Percentiles rank a stretch among this genome's conserved stretches.
Evolutionary conservation across 345 rosid genomes (phyloP).

Genomic region (Linum lewisii): DNA sequence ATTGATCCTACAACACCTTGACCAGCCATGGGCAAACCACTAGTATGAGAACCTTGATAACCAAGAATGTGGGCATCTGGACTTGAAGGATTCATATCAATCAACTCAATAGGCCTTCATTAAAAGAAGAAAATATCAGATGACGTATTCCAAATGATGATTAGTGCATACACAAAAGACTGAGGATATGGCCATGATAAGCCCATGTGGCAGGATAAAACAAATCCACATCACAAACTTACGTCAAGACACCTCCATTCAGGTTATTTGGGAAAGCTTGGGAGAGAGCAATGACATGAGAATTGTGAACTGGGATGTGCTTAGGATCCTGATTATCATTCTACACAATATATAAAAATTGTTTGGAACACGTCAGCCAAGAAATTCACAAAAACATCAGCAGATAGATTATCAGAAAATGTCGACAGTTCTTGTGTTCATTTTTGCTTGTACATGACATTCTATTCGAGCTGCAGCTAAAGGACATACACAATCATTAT

Average conservation of each 20-base stretch:
- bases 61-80: slow-evolving; percentile 51
- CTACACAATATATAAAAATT: slow-evolving; percentile 36
- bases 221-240: slow-evolving; percentile 25
- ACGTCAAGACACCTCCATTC: slow-evolving; percentile 66
- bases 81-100: slow-evolving; percentile 54
- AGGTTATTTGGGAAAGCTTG: slow-evolving; percentile 80
- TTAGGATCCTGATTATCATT: slow-evolving; percentile 60
- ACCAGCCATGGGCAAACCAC: slow-evolving; percentile 46
- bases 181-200: slow-evolving; percentile 3
- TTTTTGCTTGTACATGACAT: too few relatives aligned
- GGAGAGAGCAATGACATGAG: slow-evolving; percentile 69
- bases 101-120: slow-evolving; percentile 93
- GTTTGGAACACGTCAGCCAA: slow-evolving; percentile 21
- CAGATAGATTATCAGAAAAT: slow-evolving; percentile 2
- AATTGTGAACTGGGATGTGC: slow-evolving; percentile 69
- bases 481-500: not conserved
- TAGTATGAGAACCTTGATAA: slow-evolving; percentile 50
- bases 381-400: slow-evolving; percentile 11
- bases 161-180: not conserved
- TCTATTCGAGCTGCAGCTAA: not conserved
- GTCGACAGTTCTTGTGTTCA: not conserved
- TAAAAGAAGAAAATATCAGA: slow-evolving; percentile 22
- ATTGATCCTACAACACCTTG: slow-evolving; percentile 55
- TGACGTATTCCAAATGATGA: slow-evolving; percentile 10
- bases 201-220: not conserved